phyloP scores from a whole-genome alignment of 305 asterid genomes.

The Plantago rigida region DNA sequence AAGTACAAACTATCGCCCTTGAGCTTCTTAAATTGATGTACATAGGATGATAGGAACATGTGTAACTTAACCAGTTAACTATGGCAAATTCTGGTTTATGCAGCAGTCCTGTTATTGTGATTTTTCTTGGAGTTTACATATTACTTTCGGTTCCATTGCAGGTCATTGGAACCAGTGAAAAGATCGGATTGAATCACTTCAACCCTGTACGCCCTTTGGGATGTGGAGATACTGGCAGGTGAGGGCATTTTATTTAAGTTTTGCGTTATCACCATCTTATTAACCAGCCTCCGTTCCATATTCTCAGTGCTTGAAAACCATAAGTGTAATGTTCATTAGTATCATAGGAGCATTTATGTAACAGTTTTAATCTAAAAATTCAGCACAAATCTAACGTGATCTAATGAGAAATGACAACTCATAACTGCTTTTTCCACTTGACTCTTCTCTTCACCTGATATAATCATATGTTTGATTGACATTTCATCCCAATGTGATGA shows the following conservation, averaged over 20 bases:
- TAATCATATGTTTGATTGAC: too few species aligned
- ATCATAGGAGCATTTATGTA: too few species aligned
- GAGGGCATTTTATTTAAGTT: slow-evolving; percentile 14
- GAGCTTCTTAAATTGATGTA: neutral
- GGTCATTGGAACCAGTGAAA: slow-evolving; percentile 66
- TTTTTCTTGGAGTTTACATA: slow-evolving; percentile 15
- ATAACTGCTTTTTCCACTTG: too few species aligned
- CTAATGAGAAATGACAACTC: too few species aligned
- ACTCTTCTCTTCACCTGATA: too few species aligned
- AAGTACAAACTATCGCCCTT: neutral
- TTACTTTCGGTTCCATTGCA: slow-evolving; percentile 28
- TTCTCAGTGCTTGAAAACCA: slow-evolving; percentile 4
- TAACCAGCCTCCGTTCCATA: neutral
- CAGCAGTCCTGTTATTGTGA: slow-evolving; percentile 1
- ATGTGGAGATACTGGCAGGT: slow-evolving; percentile 99
- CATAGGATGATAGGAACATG: neutral
- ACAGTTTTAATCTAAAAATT: too few species aligned
- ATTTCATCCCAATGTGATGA: too few species aligned
- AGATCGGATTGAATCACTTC: slow-evolving; percentile 75
- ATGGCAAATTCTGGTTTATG: neutral
- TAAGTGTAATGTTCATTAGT: too few species aligned
- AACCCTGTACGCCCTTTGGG: slow-evolving; percentile 92
- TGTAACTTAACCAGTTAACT: neutral
- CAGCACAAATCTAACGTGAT: too few species aligned
- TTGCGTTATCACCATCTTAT: slow-evolving; percentile 6